Percentiles rank a stretch among this genome's conserved stretches.
These are phyloP conservation scores for Cytospora paraplurivora DNA, from an alignment of 2,329 filamentous ascomycete species.

Conservation along the genomic window DNA sequence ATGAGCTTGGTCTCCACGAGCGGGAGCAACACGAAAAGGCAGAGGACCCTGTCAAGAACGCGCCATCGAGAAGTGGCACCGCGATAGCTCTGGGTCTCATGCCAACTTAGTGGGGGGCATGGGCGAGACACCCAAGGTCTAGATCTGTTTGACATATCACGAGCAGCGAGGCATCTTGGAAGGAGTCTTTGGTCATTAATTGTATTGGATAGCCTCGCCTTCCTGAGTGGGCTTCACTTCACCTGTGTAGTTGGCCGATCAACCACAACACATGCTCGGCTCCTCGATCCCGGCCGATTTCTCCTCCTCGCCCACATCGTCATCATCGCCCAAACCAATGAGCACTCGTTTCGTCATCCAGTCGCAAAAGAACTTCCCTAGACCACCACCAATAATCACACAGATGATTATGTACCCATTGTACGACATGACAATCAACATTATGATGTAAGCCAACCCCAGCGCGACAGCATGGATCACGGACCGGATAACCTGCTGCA, in stretches of 20 bases:
- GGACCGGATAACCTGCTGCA: conserved; percentile 45
- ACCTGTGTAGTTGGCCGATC: conserved; percentile 3
- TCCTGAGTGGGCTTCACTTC: not conserved
- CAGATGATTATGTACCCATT: conserved; percentile 49
- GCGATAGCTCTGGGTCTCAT: too few species aligned
- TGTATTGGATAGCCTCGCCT: too few species aligned
- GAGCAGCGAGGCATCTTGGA: not conserved
- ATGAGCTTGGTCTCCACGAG: too few species aligned
- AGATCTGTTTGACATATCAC: not conserved
- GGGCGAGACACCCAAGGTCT: conserved; percentile 13
- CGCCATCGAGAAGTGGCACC: too few species aligned
- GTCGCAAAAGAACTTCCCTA: conserved; percentile 58
- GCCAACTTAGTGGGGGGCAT: conserved; percentile 19
- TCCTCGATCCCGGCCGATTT: conserved; percentile 45
- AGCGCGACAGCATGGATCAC: conserved; percentile 45
- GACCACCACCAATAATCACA: conserved; percentile 49
- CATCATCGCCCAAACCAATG: conserved; percentile 32
- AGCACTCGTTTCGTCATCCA: conserved; percentile 52
- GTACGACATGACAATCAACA: conserved; percentile 50
- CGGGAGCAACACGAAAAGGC: too few species aligned
- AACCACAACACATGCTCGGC: conserved; percentile 50
- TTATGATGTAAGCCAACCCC: conserved; percentile 47
- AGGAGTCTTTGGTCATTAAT: not conserved
- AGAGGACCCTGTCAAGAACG: too few species aligned
- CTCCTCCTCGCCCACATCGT: conserved; percentile 31